Evolutionary conservation across 352 stramenopile species (phyloP).

Genomic region (Phytophthora nicotianae): DNA sequence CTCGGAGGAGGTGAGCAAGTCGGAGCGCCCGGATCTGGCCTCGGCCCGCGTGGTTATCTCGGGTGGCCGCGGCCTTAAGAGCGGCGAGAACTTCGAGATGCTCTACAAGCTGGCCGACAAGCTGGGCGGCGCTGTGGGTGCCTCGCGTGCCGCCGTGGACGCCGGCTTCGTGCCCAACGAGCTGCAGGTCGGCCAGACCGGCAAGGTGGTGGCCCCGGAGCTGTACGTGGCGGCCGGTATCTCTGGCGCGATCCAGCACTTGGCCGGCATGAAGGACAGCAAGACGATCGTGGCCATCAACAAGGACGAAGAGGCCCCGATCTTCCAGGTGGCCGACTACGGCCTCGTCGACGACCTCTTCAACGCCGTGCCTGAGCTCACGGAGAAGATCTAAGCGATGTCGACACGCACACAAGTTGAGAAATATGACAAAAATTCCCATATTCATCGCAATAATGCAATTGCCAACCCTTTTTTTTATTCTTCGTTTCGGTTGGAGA

Average conservation of each 20-base stretch:
- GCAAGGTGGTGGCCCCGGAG: conserved; percentile 98
- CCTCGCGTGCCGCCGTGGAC: conserved; percentile 97
- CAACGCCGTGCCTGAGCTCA: conserved; percentile 96
- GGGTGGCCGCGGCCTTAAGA: conserved; percentile 97
- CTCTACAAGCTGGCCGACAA: conserved; percentile 98
- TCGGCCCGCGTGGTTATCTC: conserved; percentile 95
- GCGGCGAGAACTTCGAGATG: conserved; percentile 97
- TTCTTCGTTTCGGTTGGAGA: neutral
- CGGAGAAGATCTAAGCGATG: conserved; percentile 96
- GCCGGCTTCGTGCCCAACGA: conserved; percentile 98
- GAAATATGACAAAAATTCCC: conserved; percentile 20
- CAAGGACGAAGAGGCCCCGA: conserved; percentile 99
- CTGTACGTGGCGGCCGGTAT: conserved; percentile 98
- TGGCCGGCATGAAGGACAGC: conserved; percentile 99
- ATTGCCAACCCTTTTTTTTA: too few species aligned
- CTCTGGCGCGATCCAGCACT: conserved; percentile 99
- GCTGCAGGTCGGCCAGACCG: conserved; percentile 99
- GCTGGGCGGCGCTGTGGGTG: conserved; percentile 96
- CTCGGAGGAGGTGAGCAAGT: conserved; percentile 94
- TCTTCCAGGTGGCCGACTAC: conserved; percentile 99
- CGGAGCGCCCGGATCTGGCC: conserved; percentile 95
- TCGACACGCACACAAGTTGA: neutral
- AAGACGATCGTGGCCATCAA: conserved; percentile 99
- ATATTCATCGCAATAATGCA: conserved; percentile 33
- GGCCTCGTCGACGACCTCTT: conserved; percentile 99